A percentile compares a stretch with the other conserved stretches of the same genome.
These are phyloP conservation scores for Echeveria elegans DNA, from an alignment of 164 flowering plant genomes.

Conservation along the genomic window DNA sequence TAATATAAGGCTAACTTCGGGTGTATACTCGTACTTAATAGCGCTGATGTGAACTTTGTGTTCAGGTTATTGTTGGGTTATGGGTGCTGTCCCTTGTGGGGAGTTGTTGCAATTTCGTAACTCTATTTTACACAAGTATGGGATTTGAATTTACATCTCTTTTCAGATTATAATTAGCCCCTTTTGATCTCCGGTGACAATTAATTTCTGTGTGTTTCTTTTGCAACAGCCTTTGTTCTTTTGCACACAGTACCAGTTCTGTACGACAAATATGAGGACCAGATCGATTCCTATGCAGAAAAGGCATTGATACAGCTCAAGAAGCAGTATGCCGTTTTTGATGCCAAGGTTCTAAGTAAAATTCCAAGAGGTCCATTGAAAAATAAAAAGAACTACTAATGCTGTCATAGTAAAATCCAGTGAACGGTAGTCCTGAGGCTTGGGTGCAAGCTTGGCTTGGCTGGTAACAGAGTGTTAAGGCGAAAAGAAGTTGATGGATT, in stretches of 20 bases:
- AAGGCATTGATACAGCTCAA: conserved; percentile 48
- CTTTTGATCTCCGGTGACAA: background rate
- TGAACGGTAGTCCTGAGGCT: too few species aligned
- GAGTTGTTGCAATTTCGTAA: conserved; percentile 47
- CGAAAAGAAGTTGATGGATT: too few species aligned
- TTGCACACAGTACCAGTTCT: conserved; percentile 63
- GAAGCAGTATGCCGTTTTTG: conserved; percentile 66
- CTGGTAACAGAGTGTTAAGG: too few species aligned
- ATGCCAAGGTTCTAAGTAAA: conserved; percentile 53
- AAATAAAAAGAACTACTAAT: conserved; percentile 33
- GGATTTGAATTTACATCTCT: background rate
- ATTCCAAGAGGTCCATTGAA: conserved; percentile 40
- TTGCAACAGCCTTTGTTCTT: conserved; percentile 47
- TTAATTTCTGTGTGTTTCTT: background rate
- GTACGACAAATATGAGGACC: conserved; percentile 72
- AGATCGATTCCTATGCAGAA: conserved; percentile 55
- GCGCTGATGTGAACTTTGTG: background rate
- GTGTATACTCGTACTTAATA: too few species aligned
- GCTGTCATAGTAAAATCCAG: too few species aligned
- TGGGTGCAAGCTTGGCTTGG: too few species aligned
- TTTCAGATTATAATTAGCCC: background rate
- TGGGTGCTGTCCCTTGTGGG: conserved; percentile 49
- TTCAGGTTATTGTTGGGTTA: conserved; percentile 39
- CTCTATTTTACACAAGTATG: conserved; percentile 43
- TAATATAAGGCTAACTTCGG: too few species aligned